phyloP scores from a whole-genome alignment of 2,329 filamentous ascomycete genomes.

The Tolypocladium nubicola region DNA sequence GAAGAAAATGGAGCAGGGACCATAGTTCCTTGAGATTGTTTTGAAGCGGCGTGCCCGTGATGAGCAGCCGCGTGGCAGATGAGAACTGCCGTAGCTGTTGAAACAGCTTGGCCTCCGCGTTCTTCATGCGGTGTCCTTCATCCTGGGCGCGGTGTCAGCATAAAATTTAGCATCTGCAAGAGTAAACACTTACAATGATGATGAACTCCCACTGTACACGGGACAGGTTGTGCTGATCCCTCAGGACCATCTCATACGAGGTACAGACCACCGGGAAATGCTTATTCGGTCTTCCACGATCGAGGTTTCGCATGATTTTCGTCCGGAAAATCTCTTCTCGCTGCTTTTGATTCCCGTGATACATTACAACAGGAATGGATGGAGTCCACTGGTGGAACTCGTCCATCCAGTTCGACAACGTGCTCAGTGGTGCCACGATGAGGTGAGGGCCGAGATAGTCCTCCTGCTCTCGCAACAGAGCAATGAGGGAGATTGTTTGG shows the following conservation, averaged over 20 bases:
- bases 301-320: constrained; percentile 60
- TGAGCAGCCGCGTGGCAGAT: constrained; percentile 81
- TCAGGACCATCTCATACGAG: constrained; percentile 91
- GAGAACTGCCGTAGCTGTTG: constrained; percentile 79
- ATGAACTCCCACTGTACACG: constrained; percentile 95
- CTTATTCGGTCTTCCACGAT: constrained; percentile 43
- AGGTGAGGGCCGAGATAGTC: constrained; percentile 77
- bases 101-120: constrained; percentile 86
- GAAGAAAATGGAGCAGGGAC: constrained; percentile 86
- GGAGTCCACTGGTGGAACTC: constrained; percentile 91
- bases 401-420: constrained; percentile 89
- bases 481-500: constrained; percentile 80
- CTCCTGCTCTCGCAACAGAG: constrained; percentile 77
- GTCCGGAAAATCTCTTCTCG: constrained; percentile 65
- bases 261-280: constrained; percentile 90
- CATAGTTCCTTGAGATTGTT: constrained; percentile 94
- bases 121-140: constrained; percentile 95
- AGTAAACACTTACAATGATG: constrained; percentile 57
- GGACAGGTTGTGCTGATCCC: constrained; percentile 70
- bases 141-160: constrained; percentile 42
- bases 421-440: constrained; percentile 83
- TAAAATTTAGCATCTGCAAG: rapidly evolving
- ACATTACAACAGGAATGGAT: constrained; percentile 76
- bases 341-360: constrained; percentile 74
- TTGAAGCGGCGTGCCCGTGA: constrained; percentile 89